These are phyloP conservation scores for Ceratocystis eucalypticola DNA, from an alignment of 2,329 filamentous ascomycete species.

Conservation along the genomic window DNA sequence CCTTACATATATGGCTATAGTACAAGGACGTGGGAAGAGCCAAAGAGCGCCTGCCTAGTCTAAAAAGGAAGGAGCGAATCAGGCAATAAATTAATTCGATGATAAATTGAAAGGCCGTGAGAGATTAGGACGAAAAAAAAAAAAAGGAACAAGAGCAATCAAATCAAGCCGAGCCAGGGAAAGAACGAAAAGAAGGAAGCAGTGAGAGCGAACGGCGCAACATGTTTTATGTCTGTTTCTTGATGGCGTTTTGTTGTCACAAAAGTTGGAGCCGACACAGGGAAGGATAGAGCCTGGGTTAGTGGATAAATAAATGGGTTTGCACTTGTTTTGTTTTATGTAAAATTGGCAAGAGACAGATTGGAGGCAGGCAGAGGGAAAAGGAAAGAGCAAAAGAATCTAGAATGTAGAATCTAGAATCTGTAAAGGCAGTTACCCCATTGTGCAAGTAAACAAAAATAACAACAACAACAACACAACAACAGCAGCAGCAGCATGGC, in stretches of 20 bases:
- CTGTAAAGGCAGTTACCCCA: neutral
- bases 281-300: neutral
- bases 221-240: conserved; percentile 5
- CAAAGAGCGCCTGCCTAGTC: neutral
- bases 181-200: neutral
- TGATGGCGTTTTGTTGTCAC: neutral
- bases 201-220: neutral
- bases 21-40: neutral
- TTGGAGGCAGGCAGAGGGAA: neutral
- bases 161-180: neutral
- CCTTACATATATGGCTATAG: neutral
- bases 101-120: neutral
- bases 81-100: neutral
- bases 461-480: neutral
- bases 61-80: too few species aligned
- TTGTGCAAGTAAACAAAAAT: neutral
- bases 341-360: neutral
- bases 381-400: neutral
- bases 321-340: neutral
- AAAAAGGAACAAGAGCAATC: neutral
- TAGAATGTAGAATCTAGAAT: neutral
- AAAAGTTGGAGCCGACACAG: neutral
- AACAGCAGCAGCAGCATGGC: neutral
- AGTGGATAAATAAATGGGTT: neutral
- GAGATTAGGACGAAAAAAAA: neutral